Conservation (phyloP, 441 rosid species). For the Gossypium schwendimanii region DNA sequence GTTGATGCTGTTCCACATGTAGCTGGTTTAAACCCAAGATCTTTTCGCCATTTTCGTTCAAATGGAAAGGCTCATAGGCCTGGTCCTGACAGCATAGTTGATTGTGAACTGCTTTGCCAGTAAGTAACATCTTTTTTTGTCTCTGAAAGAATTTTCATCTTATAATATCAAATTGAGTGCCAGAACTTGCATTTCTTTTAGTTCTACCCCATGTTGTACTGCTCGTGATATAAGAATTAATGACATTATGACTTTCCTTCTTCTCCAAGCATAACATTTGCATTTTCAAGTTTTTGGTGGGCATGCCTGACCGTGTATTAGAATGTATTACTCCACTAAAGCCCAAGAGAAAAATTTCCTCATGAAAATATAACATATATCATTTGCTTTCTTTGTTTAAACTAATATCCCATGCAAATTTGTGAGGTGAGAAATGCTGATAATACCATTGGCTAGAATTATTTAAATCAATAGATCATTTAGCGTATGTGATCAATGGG, state of each 20-base stretch:
- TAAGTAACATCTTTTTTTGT: conserved; percentile 36
- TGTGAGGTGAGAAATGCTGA: neutral
- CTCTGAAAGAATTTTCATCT: neutral
- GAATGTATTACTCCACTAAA: neutral
- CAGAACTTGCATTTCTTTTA: neutral
- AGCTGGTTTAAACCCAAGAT: conserved; percentile 86
- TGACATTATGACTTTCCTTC: neutral
- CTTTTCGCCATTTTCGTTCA: conserved; percentile 83
- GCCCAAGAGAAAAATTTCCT: neutral
- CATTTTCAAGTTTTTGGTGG: conserved; percentile 1
- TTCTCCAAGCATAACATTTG: neutral
- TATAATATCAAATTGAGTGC: neutral
- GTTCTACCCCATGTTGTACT: neutral
- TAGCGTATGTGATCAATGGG: neutral
- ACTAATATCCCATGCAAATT: neutral
- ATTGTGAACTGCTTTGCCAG: conserved; percentile 88
- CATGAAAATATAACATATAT: neutral
- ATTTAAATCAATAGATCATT: neutral
- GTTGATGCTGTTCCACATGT: conserved; percentile 89
- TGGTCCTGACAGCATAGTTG: conserved; percentile 95
- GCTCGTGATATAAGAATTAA: neutral
- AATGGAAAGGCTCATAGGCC: conserved; percentile 83
- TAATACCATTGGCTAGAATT: neutral
- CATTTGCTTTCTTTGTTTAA: neutral
- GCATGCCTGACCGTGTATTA: neutral